Evolutionary conservation across 139 green algal species (phyloP).

Genomic region (Zygnema cylindricum): DNA sequence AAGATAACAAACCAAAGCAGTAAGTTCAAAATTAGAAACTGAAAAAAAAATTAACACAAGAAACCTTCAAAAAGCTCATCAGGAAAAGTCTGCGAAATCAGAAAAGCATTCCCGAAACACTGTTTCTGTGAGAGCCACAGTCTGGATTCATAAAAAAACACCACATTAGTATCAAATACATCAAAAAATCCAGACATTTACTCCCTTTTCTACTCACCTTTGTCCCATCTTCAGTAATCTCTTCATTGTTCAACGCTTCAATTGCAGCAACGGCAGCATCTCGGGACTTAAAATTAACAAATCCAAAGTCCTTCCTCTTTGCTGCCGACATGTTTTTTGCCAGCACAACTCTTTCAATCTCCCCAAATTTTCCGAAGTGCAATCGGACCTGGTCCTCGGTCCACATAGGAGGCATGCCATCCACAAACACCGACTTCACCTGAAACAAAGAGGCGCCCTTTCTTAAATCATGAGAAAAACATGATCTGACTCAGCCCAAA

Average conservation of each 20-base stretch:
- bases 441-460: neutral
- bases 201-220: too few relatives aligned
- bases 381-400: slow-evolving; percentile 31
- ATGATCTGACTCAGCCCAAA: too few relatives aligned
- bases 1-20: neutral
- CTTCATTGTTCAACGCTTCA: slow-evolving; percentile 22
- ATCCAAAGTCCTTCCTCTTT: slow-evolving; percentile 59
- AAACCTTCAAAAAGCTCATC: too few relatives aligned
- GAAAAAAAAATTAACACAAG: too few relatives aligned
- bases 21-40: neutral
- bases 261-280: slow-evolving; percentile 39
- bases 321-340: slow-evolving; percentile 50
- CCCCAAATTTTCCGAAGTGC: slow-evolving; percentile 38
- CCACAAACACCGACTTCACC: slow-evolving; percentile 59
- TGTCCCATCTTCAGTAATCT: slow-evolving; percentile 17
- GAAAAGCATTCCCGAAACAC: too few relatives aligned
- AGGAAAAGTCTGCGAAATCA: too few relatives aligned
- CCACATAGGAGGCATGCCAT: slow-evolving; percentile 54
- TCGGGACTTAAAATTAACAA: slow-evolving; percentile 44
- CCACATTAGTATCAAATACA: too few relatives aligned
- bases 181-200: too few relatives aligned
- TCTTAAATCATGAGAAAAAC: too few relatives aligned
- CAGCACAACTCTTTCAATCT: slow-evolving; percentile 56
- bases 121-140: too few relatives aligned
- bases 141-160: too few relatives aligned